Percentiles rank a stretch among this genome's conserved stretches.
These are phyloP conservation scores for Leccinum disarticulatum DNA, from an alignment of 768 basidiomycete genomes.

Conservation along the genomic window DNA sequence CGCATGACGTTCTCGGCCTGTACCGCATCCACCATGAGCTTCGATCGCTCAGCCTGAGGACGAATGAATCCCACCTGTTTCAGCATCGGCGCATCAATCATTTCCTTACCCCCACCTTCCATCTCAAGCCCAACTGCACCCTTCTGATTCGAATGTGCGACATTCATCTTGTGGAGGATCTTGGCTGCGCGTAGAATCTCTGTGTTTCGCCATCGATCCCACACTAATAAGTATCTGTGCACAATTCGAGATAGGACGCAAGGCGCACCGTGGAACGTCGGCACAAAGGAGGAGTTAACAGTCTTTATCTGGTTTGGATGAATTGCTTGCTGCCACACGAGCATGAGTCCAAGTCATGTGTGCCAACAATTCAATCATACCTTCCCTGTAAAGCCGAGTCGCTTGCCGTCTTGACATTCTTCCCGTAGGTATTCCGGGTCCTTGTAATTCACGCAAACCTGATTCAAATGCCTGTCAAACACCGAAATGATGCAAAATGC, in stretches of 20 bases:
- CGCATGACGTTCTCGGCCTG: constrained; percentile 54
- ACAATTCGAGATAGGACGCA: neutral
- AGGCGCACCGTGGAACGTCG: constrained; percentile 59
- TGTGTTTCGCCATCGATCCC: constrained; percentile 25
- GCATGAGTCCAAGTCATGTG: constrained; percentile 3
- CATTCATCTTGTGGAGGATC: constrained; percentile 66
- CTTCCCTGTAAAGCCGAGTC: constrained; percentile 92
- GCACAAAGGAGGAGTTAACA: constrained; percentile 79
- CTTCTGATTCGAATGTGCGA: constrained; percentile 48
- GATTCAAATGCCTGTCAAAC: constrained; percentile 2
- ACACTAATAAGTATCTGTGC: neutral
- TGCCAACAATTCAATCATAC: constrained; percentile 33
- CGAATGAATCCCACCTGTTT: constrained; percentile 48
- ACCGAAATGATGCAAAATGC: neutral
- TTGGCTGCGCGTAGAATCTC: constrained; percentile 77
- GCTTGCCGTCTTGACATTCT: constrained; percentile 77
- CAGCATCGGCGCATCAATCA: constrained; percentile 93
- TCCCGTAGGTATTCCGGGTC: constrained; percentile 62
- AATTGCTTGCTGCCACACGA: constrained; percentile 76
- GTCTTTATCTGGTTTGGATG: constrained; percentile 81
- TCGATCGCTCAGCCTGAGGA: neutral
- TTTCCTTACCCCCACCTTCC: constrained; percentile 57
- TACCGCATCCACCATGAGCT: constrained; percentile 1
- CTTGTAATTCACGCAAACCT: constrained; percentile 91
- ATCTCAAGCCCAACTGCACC: constrained; percentile 77